Conservation (phyloP, 1,284 basidiomycete species). For the Prillingera fragicola region DNA sequence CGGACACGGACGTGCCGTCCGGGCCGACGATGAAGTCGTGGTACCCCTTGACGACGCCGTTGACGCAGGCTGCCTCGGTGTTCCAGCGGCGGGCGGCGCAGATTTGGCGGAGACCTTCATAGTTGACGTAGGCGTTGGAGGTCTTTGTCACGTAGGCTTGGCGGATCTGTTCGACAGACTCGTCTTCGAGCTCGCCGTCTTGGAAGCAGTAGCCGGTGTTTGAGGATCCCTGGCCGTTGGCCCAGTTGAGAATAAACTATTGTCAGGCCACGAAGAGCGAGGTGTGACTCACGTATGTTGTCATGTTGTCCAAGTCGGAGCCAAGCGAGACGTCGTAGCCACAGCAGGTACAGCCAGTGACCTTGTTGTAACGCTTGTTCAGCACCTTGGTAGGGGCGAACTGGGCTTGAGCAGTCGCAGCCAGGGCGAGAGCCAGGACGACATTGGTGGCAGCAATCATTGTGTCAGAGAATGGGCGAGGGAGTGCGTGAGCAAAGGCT, state of each 20-base stretch:
- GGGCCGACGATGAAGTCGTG: not conserved
- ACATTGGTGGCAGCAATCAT: no score
- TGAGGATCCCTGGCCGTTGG: not conserved
- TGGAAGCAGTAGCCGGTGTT: constrained; percentile 4
- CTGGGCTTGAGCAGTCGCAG: no score
- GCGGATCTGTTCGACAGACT: not conserved
- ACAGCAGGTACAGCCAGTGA: constrained; percentile 3
- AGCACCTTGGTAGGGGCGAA: no score
- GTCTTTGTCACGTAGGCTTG: not conserved
- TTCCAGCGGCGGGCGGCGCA: not conserved
- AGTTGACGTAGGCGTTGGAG: not conserved
- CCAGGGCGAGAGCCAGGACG: no score
- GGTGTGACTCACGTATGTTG: not conserved
- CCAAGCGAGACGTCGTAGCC: not conserved
- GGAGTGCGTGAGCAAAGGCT: no score
- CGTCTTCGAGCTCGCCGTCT: not conserved
- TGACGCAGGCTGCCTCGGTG: not conserved
- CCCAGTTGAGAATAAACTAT: constrained; percentile 2
- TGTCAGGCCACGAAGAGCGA: not conserved
- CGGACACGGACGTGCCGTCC: not conserved
- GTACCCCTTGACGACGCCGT: not conserved
- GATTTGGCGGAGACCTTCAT: not conserved
- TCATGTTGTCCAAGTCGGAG: not conserved
- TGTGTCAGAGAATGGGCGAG: no score
- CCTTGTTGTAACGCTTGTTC: not conserved